Percentiles rank a stretch among this genome's conserved stretches.
These are phyloP conservation scores for Trametes maxima DNA, from an alignment of 768 basidiomycete species.

Conservation along the genomic window DNA sequence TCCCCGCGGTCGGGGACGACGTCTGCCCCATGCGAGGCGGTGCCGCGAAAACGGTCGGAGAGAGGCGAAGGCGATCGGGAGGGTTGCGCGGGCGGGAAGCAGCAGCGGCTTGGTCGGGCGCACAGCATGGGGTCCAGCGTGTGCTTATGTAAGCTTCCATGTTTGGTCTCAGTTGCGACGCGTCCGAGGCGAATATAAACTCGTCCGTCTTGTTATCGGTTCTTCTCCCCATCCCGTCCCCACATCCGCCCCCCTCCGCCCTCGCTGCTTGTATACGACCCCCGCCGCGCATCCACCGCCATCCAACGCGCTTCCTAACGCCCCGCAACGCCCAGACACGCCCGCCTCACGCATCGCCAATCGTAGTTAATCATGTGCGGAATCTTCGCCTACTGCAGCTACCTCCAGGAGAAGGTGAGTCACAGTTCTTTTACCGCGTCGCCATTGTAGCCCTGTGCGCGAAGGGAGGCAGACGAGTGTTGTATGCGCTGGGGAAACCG, in stretches of 20 bases:
- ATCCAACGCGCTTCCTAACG: background rate
- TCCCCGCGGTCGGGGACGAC: background rate
- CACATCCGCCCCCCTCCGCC: background rate
- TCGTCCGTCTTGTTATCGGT: constrained; percentile 6
- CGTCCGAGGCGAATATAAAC: constrained; percentile 22
- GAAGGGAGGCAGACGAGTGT: background rate
- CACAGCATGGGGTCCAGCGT: constrained; percentile 6
- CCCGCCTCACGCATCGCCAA: background rate
- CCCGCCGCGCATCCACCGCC: background rate
- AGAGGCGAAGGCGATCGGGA: background rate
- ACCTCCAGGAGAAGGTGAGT: constrained; percentile 89
- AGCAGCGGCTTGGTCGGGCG: background rate
- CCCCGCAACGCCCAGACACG: constrained; percentile 13
- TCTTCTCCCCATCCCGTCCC: constrained; percentile 5
- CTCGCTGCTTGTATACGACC: background rate
- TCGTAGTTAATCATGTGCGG: constrained; percentile 68
- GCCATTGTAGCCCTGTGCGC: background rate
- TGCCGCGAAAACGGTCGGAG: background rate
- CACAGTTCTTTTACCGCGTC: background rate
- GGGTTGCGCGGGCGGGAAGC: background rate
- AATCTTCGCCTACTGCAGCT: constrained; percentile 97
- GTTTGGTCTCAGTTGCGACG: constrained; percentile 18
- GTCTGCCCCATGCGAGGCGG: background rate
- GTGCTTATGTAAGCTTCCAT: constrained; percentile 12
- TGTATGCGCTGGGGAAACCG: background rate